Conservation (phyloP, 164 flowering plant species). For the Saururus chinensis region DNA sequence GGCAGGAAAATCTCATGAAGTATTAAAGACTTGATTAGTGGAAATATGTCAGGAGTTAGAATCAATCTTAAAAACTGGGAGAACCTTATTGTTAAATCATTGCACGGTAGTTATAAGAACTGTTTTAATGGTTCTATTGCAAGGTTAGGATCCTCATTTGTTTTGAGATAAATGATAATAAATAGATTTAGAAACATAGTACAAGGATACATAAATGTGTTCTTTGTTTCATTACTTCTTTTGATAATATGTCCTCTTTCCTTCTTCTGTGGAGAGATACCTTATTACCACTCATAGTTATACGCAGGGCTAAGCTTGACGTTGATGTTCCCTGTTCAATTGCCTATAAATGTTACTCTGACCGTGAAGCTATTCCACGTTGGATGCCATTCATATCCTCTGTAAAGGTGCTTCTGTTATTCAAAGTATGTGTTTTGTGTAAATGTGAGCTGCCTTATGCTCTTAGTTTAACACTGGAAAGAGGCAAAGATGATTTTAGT, state of each 20-base stretch:
- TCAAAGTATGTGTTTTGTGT: too few relatives aligned
- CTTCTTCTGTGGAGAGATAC: neutral
- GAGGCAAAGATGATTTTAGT: neutral
- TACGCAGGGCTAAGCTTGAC: slow-evolving; percentile 60
- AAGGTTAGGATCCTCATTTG: too few relatives aligned
- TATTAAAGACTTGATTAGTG: too few relatives aligned
- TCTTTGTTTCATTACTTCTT: neutral
- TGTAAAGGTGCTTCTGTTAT: slow-evolving; percentile 47
- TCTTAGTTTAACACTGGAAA: neutral
- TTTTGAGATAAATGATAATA: too few relatives aligned
- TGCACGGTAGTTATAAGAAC: too few relatives aligned
- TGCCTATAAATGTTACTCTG: slow-evolving; percentile 70
- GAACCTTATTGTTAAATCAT: too few relatives aligned
- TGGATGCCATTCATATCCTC: slow-evolving; percentile 99
- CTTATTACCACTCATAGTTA: slow-evolving; percentile 3
- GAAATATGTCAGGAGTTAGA: too few relatives aligned
- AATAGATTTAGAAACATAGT: too few relatives aligned
- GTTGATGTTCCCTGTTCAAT: slow-evolving; percentile 69
- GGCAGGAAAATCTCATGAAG: too few relatives aligned
- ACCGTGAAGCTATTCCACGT: slow-evolving; percentile 75
- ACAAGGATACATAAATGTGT: too few relatives aligned
- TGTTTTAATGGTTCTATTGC: too few relatives aligned
- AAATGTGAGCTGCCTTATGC: neutral
- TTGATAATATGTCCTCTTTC: neutral
- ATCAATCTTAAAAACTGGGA: too few relatives aligned